Evolutionary conservation across 192 early-diverging fungal species (phyloP).

Genomic region (Gonapodya prolifera): DNA sequence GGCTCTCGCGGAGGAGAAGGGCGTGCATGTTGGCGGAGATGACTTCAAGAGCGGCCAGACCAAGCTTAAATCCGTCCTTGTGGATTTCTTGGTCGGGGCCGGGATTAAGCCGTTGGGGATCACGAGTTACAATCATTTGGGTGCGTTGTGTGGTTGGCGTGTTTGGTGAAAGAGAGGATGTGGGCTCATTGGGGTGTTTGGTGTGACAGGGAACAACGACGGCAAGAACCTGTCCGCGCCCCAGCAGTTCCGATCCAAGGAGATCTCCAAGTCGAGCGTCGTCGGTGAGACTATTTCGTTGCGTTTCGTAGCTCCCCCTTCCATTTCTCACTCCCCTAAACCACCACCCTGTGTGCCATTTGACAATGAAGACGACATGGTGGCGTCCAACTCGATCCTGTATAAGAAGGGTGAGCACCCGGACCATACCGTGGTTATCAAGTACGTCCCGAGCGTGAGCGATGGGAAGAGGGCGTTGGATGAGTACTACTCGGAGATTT

Average conservation of each 20-base stretch:
- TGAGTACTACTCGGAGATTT: conserved; percentile 97
- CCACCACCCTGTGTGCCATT: too few relatives aligned
- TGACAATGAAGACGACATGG: conserved; percentile 99
- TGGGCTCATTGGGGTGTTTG: conserved; percentile 51
- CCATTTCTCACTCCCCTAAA: too few relatives aligned
- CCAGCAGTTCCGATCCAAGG: conserved; percentile 98
- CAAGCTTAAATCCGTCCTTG: conserved; percentile 97
- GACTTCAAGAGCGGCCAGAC: conserved; percentile 99
- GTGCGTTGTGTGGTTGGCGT: too few relatives aligned
- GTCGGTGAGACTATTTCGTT: too few relatives aligned
- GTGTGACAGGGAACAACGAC: conserved; percentile 99
- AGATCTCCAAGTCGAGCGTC: conserved; percentile 97
- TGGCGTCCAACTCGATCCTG: conserved; percentile 80
- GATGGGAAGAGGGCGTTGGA: conserved; percentile 97
- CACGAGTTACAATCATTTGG: conserved; percentile 32
- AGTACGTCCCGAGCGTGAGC: conserved; percentile 92
- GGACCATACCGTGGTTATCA: conserved; percentile 31
- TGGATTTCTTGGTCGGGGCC: conserved; percentile 96
- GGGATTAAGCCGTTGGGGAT: conserved; percentile 97
- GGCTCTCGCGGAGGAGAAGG: conserved; percentile 75
- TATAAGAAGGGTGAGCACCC: conserved; percentile 70
- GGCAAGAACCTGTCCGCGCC: conserved; percentile 95
- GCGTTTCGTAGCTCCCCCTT: too few relatives aligned
- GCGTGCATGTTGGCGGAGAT: conserved; percentile 91
- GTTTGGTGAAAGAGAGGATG: neutral